Evolutionary conservation across 2,329 filamentous ascomycete species (phyloP).

Genomic region (Tolypocladium ophioglossoides): DNA sequence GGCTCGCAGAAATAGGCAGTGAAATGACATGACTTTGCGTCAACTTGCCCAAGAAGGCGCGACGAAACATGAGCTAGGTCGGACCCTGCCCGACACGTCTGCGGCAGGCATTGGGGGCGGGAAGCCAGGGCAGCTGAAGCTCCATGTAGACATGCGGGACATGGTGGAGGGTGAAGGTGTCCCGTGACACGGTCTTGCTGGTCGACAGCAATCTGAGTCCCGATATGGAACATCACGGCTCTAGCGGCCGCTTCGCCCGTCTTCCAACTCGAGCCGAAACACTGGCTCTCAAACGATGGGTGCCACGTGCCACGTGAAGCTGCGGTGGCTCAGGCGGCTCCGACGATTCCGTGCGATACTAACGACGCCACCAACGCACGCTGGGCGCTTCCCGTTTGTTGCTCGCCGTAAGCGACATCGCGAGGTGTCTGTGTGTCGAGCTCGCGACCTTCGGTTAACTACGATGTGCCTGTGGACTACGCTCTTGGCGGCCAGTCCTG

Average conservation of each 20-base stretch:
- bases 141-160: not conserved
- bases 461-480: no score
- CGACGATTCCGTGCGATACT: not conserved
- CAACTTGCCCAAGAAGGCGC: not conserved
- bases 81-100: not conserved
- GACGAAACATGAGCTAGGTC: not conserved
- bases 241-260: not conserved
- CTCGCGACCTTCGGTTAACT: not conserved
- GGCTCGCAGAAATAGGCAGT: not conserved
- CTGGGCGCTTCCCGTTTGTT: not conserved
- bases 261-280: not conserved
- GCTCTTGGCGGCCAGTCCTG: not conserved
- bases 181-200: not conserved
- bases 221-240: not conserved
- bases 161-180: not conserved
- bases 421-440: not conserved
- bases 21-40: not conserved
- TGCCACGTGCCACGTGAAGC: not conserved
- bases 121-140: not conserved
- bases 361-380: not conserved
- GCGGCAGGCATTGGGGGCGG: not conserved
- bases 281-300: not conserved
- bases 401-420: not conserved
- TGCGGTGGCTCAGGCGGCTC: not conserved
- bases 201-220: not conserved